Evolutionary conservation across 1,284 basidiomycete genomes (phyloP).

Genomic region (Boletus semigastroideus): DNA sequence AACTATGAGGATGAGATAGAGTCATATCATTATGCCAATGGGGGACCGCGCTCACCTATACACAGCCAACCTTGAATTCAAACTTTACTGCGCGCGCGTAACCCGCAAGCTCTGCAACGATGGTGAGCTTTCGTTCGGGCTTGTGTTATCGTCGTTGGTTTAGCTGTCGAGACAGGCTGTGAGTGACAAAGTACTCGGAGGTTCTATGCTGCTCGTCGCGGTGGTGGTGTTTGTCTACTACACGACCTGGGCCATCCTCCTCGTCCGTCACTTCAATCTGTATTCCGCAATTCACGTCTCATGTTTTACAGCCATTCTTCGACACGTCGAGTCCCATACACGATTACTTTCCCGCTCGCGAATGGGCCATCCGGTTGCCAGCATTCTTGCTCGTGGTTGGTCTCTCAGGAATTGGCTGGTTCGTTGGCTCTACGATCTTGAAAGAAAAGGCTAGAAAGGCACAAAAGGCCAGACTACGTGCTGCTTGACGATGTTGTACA

Average conservation of each 20-base stretch:
- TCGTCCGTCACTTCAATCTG: constrained; percentile 51
- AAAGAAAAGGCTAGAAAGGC: constrained; percentile 72
- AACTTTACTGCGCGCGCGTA: constrained; percentile 9
- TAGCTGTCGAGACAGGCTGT: constrained; percentile 52
- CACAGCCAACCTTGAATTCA: constrained; percentile 19
- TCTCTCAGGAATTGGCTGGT: constrained; percentile 72
- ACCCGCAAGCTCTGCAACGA: constrained; percentile 7
- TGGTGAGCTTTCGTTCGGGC: constrained; percentile 25
- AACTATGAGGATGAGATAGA: too few species aligned
- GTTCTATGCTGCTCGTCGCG: constrained; percentile 76
- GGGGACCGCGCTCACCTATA: neutral
- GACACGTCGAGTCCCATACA: constrained; percentile 73
- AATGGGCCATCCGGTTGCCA: constrained; percentile 89
- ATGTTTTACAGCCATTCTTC: constrained; percentile 76
- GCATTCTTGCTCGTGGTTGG: constrained; percentile 81
- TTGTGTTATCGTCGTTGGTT: neutral
- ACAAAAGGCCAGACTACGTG: constrained; percentile 54
- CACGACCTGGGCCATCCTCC: constrained; percentile 85
- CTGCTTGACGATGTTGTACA: constrained; percentile 39
- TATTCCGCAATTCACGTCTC: constrained; percentile 3
- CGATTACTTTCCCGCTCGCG: constrained; percentile 76
- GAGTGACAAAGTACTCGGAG: constrained; percentile 81
- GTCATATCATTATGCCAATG: too few species aligned
- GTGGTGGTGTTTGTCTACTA: constrained; percentile 84
- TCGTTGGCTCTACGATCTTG: constrained; percentile 74